Conservation (phyloP, 768 basidiomycete genomes). For the Astraeus odoratus region DNA sequence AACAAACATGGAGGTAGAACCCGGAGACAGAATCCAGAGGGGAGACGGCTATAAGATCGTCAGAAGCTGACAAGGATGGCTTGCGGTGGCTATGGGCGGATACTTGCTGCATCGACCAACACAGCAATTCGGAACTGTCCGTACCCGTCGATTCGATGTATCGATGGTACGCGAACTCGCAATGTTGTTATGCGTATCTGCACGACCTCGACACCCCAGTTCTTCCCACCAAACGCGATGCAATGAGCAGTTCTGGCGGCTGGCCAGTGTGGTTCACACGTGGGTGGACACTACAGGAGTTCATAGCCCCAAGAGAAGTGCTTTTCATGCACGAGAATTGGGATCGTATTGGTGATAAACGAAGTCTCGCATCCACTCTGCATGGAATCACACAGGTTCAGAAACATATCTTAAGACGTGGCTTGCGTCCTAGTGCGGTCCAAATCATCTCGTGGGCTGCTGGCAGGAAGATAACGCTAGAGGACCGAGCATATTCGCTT, state of each 20-base stretch:
- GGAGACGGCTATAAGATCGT: constrained; percentile 1
- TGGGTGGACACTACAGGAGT: no score
- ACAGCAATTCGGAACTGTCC: constrained; percentile 14
- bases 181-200: constrained; percentile 14
- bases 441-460: constrained; percentile 14
- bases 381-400: background rate
- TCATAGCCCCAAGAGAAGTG: constrained; percentile 11
- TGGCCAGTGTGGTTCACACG: constrained; percentile 12
- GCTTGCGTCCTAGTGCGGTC: background rate
- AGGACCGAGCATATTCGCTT: constrained; percentile 15
- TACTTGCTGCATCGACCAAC: constrained; percentile 15
- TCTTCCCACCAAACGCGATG: background rate
- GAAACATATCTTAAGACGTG: background rate
- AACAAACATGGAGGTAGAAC: background rate
- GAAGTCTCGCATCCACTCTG: background rate
- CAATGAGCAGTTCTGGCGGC: background rate
- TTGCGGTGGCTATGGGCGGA: constrained; percentile 10
- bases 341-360: constrained; percentile 6
- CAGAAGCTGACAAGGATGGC: constrained; percentile 2
- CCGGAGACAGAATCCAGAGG: background rate
- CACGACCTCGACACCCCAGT: background rate
- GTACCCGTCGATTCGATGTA: constrained; percentile 17
- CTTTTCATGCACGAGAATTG: constrained; percentile 11
- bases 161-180: constrained; percentile 12
- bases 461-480: constrained; percentile 10